Evolutionary conservation across 75 land plant species (phyloP).

Genomic region (Cryptomeria japonica): DNA sequence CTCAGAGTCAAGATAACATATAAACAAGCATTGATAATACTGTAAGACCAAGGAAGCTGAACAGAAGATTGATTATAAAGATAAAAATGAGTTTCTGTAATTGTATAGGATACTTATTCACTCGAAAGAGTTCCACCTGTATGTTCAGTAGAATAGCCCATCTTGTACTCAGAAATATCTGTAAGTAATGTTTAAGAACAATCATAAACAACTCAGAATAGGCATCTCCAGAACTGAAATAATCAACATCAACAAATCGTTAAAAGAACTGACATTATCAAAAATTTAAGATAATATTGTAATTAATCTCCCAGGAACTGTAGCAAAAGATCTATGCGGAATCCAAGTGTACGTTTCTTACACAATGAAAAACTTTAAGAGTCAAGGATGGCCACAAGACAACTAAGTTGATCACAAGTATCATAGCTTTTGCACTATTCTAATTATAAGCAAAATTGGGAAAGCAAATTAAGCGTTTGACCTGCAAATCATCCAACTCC

Average conservation of each 20-base stretch:
- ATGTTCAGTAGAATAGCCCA: conserved; percentile 97
- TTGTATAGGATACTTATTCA: conserved; percentile 71
- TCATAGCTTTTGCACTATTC: neutral
- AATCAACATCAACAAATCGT: neutral
- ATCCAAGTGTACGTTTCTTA: neutral
- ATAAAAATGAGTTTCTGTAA: neutral
- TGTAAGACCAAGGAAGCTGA: neutral
- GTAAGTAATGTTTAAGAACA: conserved; percentile 12
- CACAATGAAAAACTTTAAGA: neutral
- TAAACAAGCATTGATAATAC: neutral
- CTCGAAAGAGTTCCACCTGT: conserved; percentile 95
- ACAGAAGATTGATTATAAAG: conserved; percentile 9
- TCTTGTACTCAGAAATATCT: conserved; percentile 98
- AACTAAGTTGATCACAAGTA: neutral
- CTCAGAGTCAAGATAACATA: conserved; percentile 39
- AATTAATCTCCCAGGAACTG: neutral
- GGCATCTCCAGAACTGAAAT: neutral
- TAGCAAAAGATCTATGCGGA: neutral
- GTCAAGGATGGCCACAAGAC: neutral
- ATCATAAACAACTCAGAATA: neutral
- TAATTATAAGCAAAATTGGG: neutral
- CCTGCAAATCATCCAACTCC: conserved; percentile 98
- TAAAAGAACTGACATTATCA: neutral
- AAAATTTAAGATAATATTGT: neutral
- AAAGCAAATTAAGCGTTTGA: conserved; percentile 15